Base-by-base conservation (phyloP, 768 basidiomycete species). In the Clitopilus passeckerianus region DNA sequence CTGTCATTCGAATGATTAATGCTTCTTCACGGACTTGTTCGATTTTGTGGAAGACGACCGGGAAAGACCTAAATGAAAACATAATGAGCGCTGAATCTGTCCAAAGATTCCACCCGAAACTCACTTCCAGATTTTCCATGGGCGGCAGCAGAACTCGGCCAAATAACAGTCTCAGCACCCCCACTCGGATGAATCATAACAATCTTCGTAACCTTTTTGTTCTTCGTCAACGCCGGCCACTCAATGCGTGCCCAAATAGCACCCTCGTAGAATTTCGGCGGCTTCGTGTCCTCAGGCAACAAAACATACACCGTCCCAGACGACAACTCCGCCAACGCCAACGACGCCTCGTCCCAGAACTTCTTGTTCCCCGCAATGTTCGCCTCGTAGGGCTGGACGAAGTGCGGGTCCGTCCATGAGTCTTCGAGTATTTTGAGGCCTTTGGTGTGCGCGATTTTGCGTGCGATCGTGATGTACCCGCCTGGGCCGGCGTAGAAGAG, bases 401-500 rank as follows among this genome's bases (percentile, higher is more conserved):
- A 59, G 1, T 34, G 41, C 33, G 22, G 43, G 24, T 61, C 55
- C n/a, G 46, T 56, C 59, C 59, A 63, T 20, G 56, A 59, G 22
- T 60, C 57, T 15, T 60, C 60, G 3, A 60, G 53, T 24, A 59
- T 63, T 22, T 54, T 53, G 20, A 37, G 43, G 10, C 53, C 56
- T 34, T 59, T 57, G 16, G 34, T 34, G 20, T 46, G 27, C 43
- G 2, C n/a, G 34, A 1, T 53, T n/a, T 14, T 34, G 50, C 37
- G 61, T 18, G 61, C 61, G 6, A 33, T 30, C 6, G 46, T 22
- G 20, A 34, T 30, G 55, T 59, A 62, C 12, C 61, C 61, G 5
- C 61, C 61, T 16, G 61, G 61, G 6, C 61, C 61, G 30, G 61
- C 56, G 53, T 59, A 62, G 56, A 59, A 62, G 30, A 62, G 46